Evolutionary conservation across 1,284 basidiomycete genomes (phyloP).

Genomic region (Phlebopus sp.): DNA sequence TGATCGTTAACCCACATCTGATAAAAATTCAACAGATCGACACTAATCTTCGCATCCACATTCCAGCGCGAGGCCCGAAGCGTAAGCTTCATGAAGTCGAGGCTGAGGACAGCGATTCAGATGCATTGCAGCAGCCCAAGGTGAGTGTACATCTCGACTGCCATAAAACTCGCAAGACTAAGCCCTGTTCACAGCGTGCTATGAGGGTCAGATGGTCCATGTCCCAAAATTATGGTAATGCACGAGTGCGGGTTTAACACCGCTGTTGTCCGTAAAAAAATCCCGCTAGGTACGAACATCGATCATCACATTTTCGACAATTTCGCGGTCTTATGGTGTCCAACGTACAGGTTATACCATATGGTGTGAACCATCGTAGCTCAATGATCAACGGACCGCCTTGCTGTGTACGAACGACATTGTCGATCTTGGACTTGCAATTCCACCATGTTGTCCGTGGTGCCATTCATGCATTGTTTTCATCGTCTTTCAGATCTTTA

Average conservation of each 20-base stretch:
- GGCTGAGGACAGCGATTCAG: neutral
- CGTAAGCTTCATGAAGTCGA: slow-evolving; percentile 28
- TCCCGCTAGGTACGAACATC: neutral
- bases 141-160: slow-evolving; percentile 4
- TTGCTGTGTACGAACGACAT: neutral
- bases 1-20: neutral
- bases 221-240: neutral
- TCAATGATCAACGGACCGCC: neutral
- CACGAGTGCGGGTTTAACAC: neutral
- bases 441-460: neutral
- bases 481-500: neutral
- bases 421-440: neutral
- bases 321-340: no score
- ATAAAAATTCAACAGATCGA: slow-evolving; percentile 13
- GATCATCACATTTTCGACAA: neutral
- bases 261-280: neutral
- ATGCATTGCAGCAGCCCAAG: slow-evolving; percentile 15
- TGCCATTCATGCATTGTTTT: neutral
- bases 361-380: neutral
- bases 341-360: neutral
- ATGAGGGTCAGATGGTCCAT: slow-evolving; percentile 13
- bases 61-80: slow-evolving; percentile 20
- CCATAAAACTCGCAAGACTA: neutral
- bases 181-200: slow-evolving; percentile 9
- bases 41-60: slow-evolving; percentile 25